Base-by-base conservation (phyloP, 495 filamentous ascomycete genomes). In the Penicillium tannophilum region DNA sequence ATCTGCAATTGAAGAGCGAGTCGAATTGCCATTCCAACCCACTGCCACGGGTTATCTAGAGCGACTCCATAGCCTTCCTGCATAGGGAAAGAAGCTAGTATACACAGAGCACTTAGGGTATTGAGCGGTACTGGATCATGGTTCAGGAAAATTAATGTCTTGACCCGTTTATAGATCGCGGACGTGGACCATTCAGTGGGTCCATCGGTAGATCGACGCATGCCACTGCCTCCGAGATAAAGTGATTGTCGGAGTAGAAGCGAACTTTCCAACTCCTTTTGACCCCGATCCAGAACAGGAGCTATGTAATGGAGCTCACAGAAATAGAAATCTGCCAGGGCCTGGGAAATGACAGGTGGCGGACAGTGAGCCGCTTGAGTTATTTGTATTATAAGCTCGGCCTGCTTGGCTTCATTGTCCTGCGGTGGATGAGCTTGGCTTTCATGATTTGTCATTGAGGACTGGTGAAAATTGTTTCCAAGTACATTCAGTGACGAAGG, bases 21-120 rank as follows among this genome's bases (percentile, higher is more conserved):
- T 23, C 64, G 55, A 6, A 58, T 59, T 26, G 55, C 58, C 55
- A 64, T 55, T 4, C 64, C 61, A 14, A 47, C 17, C 64, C 64
- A 67, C 43, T 67, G 53, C 61, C 62, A 67, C 6, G 64, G 64
- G 6, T 56, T 59, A 44, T 67, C 61, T 33, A 24, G 53, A 52
- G 28, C 52, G 50, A 36, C 46, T 52, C 47, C 58, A 64, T n/a
- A 55, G 59, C 26, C 12, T 64, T n/a, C 1, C 59, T 52, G 14
- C 55, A 62, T 30, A 64, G 31, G 1, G 59, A 45, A 43, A 19
- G 50, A n/a, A 12, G 16, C 39, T 12, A 41, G 5, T 41, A 41
- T 41, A 41, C 39, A 41, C 7, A 41, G 16, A 0, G 39, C 14
- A 7, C 39, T n/a, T 7, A 41, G 16, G 2, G n/a, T 7, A 41